These are phyloP conservation scores for Trametes gibbosa DNA, from an alignment of 768 basidiomycete species.

Conservation along the genomic window DNA sequence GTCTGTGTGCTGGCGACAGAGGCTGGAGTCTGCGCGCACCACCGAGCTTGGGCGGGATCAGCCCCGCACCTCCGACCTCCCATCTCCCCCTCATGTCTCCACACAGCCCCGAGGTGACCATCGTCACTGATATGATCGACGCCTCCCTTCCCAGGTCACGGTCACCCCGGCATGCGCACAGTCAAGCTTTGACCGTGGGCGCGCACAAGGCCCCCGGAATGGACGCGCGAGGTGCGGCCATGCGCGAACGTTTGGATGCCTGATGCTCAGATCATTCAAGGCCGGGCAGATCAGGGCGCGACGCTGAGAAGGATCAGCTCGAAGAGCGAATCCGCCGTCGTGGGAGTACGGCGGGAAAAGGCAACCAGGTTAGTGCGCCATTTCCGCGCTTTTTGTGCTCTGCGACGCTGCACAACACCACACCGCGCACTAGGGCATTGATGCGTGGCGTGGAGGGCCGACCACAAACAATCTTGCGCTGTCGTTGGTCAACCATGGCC, in stretches of 20 bases:
- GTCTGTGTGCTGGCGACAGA: neutral
- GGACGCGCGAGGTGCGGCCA: neutral
- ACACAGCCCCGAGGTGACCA: constrained; percentile 5
- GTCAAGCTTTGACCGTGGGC: neutral
- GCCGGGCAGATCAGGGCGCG: constrained; percentile 8
- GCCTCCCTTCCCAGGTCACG: neutral
- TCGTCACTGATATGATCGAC: constrained; percentile 8
- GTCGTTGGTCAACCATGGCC: too few relatives aligned
- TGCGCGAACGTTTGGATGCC: neutral
- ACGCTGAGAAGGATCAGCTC: constrained; percentile 3
- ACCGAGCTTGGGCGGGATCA: neutral
- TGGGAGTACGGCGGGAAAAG: neutral
- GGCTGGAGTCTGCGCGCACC: neutral
- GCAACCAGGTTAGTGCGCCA: neutral
- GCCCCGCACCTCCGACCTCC: neutral
- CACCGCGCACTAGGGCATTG: neutral
- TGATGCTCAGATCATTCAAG: neutral
- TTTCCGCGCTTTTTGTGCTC: neutral
- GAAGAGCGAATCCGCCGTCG: constrained; percentile 1
- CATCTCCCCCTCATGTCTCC: constrained; percentile 1
- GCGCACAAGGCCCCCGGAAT: neutral
- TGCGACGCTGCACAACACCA: neutral
- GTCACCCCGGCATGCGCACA: neutral
- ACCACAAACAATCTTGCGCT: neutral
- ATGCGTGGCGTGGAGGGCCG: neutral